phyloP scores from a whole-genome alignment of 2,329 filamentous ascomycete species.

The Alternaria brassicae region DNA sequence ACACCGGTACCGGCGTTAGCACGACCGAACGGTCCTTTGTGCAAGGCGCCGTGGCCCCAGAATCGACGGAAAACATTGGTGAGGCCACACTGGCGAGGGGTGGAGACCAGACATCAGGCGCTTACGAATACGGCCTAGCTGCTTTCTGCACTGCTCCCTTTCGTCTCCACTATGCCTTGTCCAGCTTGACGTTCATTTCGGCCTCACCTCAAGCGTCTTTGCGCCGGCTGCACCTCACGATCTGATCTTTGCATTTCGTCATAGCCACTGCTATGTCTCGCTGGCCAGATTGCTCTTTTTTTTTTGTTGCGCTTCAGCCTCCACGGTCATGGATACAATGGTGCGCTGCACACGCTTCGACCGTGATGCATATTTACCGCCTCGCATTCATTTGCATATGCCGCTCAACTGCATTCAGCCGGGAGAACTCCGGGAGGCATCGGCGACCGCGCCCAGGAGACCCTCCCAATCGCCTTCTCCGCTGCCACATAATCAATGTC shows the following conservation, averaged over 20 bases:
- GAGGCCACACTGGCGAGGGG: slow-evolving; percentile 15
- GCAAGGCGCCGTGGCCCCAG: slow-evolving; percentile 13
- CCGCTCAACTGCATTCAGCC: slow-evolving; percentile 19
- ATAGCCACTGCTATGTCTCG: slow-evolving; percentile 1
- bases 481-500: slow-evolving; percentile 14
- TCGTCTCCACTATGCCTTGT: slow-evolving; percentile 14
- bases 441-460: slow-evolving; percentile 8
- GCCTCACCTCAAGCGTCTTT: slow-evolving; percentile 18
- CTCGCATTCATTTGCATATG: slow-evolving; percentile 21
- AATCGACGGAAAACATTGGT: slow-evolving; percentile 24
- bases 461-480: slow-evolving; percentile 12
- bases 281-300: slow-evolving; percentile 1
- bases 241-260: slow-evolving; percentile 13
- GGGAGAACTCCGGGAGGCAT: slow-evolving; percentile 15
- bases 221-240: slow-evolving; percentile 7
- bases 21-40: slow-evolving; percentile 12
- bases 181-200: slow-evolving; percentile 33
- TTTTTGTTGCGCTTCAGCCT: slow-evolving; percentile 6
- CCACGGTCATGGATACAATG: not conserved
- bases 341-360: not conserved
- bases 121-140: slow-evolving; percentile 18
- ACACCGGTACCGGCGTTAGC: slow-evolving; percentile 13
- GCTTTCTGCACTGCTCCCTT: slow-evolving; percentile 9
- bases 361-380: slow-evolving; percentile 10
- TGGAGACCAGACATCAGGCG: slow-evolving; percentile 31